A percentile compares a stretch with the other conserved stretches of the same genome.
These are phyloP conservation scores for Chloris gayana DNA, from an alignment of 176 grass and related monocot genomes.

Conservation along the genomic window DNA sequence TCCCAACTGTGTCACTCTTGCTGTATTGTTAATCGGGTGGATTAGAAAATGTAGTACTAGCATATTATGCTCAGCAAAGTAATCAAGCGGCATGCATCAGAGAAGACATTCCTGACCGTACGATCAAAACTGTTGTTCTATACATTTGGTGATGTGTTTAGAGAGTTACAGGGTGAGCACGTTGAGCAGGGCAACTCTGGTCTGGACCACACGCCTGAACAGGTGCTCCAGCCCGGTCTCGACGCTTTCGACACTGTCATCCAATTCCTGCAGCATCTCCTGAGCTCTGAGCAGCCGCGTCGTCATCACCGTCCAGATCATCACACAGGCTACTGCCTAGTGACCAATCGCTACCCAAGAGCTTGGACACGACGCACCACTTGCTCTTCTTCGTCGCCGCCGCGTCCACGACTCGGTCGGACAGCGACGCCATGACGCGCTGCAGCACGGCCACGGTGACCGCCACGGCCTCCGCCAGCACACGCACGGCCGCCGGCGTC, in stretches of 20 bases:
- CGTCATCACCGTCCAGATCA: background rate
- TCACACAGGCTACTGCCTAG: background rate
- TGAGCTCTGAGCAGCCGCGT: too few species aligned
- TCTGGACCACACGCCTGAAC: too few species aligned
- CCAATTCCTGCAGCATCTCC: fast-evolving
- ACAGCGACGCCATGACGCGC: background rate
- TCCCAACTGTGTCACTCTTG: background rate
- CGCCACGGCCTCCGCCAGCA: conserved; percentile 9
- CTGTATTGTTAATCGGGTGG: background rate
- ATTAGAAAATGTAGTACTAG: background rate
- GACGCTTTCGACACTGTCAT: too few species aligned
- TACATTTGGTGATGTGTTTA: too few species aligned
- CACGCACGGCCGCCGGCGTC: background rate
- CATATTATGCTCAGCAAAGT: background rate
- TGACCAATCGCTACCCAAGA: background rate
- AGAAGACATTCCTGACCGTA: background rate
- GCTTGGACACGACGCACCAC: conserved; percentile 14
- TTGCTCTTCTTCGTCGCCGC: background rate
- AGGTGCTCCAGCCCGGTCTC: too few species aligned
- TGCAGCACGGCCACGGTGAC: conserved; percentile 24
- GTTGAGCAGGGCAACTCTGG: too few species aligned
- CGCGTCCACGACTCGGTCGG: background rate
- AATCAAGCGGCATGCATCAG: background rate
- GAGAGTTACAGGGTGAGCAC: too few species aligned
- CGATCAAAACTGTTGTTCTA: background rate